Base-by-base conservation (phyloP, 495 filamentous ascomycete species). In the Tuber calosporum region DNA sequence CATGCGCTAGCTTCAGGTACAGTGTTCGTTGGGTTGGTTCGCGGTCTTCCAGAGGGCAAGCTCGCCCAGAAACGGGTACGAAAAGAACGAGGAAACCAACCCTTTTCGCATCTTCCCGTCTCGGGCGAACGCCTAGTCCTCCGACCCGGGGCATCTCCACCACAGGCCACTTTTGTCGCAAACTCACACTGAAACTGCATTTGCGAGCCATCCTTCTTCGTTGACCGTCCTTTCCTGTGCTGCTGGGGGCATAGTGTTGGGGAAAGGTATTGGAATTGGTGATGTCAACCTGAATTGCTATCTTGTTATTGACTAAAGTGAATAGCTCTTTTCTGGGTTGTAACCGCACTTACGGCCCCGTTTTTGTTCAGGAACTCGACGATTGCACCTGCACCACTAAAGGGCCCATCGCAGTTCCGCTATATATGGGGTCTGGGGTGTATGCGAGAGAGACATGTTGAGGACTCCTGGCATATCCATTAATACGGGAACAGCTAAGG, bases 171-270 rank as follows among this genome's bases (percentile, higher is more conserved):
- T 74, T 8, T 82, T 83, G 79, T 96, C 92, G 71, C 89, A 87
- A 88, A 96, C 82, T 97, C 93, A 75, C 96, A 96, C 93, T 93
- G 96, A 82, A 96, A 96, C 83, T 96, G 91, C 58, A 95, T 92
- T 1, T 48, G 20, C 45, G 20, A 20, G n/a, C 91, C 92, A 78
- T n/a, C n/a, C n/a, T 94, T 96, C 83, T 86, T 73, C 39, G 1
- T 17, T 22, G 81, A 0, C 30, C 9, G 36, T 15, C 34, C n/a
- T 0, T 34, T 34, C 38, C 48, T 20, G 11, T 48, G 8, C 45
- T 20, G 13, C n/a, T 37, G 8, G n/a, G 13, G 5, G 22, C 48
- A n/a, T 3, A 53, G 8, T 53, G 48, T 2, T 38, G 34, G 70
- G 4, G 71, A 74, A 38, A 38, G 20, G 36, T 40, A 5, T 26